Conservation (phyloP, 768 basidiomycete species). For the Serendipita indica region DNA sequence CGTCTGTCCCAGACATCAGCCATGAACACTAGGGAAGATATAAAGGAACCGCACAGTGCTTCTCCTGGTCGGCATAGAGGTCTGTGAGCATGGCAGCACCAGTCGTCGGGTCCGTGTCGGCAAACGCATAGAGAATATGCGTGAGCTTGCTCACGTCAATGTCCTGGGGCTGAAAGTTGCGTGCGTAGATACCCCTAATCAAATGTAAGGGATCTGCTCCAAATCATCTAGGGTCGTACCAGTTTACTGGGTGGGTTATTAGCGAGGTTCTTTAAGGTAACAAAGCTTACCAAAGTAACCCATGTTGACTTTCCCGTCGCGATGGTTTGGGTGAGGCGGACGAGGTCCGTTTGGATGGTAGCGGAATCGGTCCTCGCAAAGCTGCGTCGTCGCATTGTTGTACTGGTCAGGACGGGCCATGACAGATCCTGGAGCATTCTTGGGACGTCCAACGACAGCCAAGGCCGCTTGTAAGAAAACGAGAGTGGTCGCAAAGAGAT, state of each 20-base stretch:
- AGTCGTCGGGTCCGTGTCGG: slow-evolving; percentile 46
- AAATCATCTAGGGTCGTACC: not conserved
- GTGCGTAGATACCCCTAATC: slow-evolving; percentile 41
- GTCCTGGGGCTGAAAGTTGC: slow-evolving; percentile 54
- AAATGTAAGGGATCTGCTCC: not conserved
- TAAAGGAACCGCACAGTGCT: slow-evolving; percentile 7
- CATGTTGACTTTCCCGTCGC: not conserved
- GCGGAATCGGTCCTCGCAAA: no score
- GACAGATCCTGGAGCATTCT: no score
- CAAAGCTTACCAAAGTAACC: not conserved
- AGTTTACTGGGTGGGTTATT: not conserved
- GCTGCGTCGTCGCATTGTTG: no score
- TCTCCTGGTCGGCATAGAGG: slow-evolving; percentile 54
- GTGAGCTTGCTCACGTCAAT: slow-evolving; percentile 46
- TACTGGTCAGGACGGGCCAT: no score
- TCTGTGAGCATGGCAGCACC: slow-evolving; percentile 57
- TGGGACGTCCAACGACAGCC: no score
- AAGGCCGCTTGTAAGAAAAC: no score
- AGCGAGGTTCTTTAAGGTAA: not conserved
- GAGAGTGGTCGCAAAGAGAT: no score
- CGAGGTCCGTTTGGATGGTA: no score
- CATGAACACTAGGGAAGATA: not conserved
- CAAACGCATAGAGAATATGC: slow-evolving; percentile 70
- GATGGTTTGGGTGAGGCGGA: no score
- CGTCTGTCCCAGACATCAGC: slow-evolving; percentile 14